Base-by-base conservation (phyloP, 352 stramenopile genomes). In the Blastocystis sp. region DNA sequence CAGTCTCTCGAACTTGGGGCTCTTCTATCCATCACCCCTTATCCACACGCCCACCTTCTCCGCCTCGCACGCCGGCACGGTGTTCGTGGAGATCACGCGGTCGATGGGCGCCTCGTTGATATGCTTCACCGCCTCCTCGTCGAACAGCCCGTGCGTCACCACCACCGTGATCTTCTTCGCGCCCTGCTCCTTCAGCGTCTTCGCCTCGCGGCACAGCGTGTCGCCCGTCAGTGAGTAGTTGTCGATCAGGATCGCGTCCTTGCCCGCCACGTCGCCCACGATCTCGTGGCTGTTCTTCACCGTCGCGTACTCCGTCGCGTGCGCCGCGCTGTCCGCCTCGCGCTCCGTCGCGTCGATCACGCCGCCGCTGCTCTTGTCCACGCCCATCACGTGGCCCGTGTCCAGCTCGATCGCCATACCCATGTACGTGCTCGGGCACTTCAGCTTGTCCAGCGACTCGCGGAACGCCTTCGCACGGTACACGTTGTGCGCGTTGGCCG, bases 201-300 rank as follows among this genome's bases (percentile, higher is more conserved):
- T 89, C 6, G 87, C 77, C 11, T 71, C 42, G n/a, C 79, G 77
- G n/a, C 71, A 68, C n/a, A 89, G 40, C 21, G 74, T 89, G 59
- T 79, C 66, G 40, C 87, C 87, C 14, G 87, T 81, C 28, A 89
- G 48, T 24, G 61, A 64, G 38, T 87, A 84, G 48, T 89, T 89
- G 38, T 89, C 87, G 10, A 89, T 76, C 19, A 89, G 89, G 34
- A 89, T 89, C 24, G 79, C 87, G 38, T 89, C 87, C 63, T 89
- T 89, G 9, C 81, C 87, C 11, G 40, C 79, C 21, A 89, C 80
- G 21, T 89, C 77, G 34, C 87, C 87, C 63, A 89, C 81, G 17
- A 89, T 61, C 52, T 89, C 87, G 68, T 89, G 81, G 3, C 19
- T 74, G 57, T 74, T 77, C 62, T 87, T 57, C 9, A 77, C 34